A percentile compares a stretch with the other conserved stretches of the same genome.
Conservation (phyloP, 2,329 filamentous ascomycete genomes). For the Thielaviopsis ethacetica region DNA sequence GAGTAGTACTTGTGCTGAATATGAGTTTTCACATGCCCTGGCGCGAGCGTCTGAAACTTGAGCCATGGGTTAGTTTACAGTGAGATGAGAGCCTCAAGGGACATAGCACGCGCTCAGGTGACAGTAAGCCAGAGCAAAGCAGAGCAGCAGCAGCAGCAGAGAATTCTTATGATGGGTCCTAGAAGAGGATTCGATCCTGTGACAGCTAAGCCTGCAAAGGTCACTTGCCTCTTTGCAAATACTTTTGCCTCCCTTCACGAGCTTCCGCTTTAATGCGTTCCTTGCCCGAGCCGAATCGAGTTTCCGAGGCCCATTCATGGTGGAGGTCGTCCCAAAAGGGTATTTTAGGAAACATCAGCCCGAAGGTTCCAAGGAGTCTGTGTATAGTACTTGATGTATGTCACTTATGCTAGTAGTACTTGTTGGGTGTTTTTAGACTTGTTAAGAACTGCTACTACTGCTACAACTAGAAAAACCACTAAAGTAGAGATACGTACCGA, state of each 20-base stretch:
- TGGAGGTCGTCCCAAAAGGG: conserved; percentile 1
- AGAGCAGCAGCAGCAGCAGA: too few species aligned
- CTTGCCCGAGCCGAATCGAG: not conserved
- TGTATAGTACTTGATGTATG: too few species aligned
- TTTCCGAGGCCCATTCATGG: not conserved
- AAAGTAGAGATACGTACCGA: too few species aligned
- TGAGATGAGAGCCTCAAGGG: not conserved
- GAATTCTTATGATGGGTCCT: too few species aligned
- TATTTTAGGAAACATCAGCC: conserved; percentile 7
- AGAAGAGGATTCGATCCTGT: not conserved
- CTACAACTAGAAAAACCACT: too few species aligned
- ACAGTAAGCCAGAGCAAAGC: not conserved
- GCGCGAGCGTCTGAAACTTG: not conserved
- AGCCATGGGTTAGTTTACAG: not conserved
- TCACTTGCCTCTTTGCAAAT: not conserved
- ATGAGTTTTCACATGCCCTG: not conserved
- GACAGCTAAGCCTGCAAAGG: not conserved
- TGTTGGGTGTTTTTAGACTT: too few species aligned
- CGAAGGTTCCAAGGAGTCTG: not conserved
- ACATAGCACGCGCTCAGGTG: not conserved
- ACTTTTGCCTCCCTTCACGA: not conserved
- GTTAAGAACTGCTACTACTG: too few species aligned
- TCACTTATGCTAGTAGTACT: too few species aligned
- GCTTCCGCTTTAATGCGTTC: not conserved
- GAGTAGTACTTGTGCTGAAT: too few species aligned